A percentile compares a stretch with the other conserved stretches of the same genome.
phyloP scores from a whole-genome alignment of 140 eudicot species.

The Anethum foeniculum region DNA sequence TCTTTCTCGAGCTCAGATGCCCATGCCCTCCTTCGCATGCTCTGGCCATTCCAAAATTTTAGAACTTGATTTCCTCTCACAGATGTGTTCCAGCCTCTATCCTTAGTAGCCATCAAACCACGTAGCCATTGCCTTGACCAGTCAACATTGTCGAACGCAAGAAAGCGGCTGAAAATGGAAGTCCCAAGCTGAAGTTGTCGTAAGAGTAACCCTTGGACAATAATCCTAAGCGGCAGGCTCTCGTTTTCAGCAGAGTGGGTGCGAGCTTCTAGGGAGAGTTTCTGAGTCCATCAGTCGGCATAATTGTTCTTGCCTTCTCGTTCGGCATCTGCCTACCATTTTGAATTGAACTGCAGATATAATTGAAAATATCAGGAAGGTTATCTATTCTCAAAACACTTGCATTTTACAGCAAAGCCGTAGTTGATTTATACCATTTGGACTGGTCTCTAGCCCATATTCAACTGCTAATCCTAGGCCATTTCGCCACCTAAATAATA shows the following conservation, averaged over 20 bases:
- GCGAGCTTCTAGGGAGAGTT: slow-evolving; percentile 92
- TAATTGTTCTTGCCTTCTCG: no score
- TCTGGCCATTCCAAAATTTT: slow-evolving; percentile 87
- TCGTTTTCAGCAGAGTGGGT: slow-evolving; percentile 43
- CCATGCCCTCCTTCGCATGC: slow-evolving; percentile 75
- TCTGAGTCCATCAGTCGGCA: slow-evolving; percentile 83
- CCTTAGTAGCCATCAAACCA: slow-evolving; percentile 44
- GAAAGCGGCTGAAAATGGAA: neutral
- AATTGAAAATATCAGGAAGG: no score
- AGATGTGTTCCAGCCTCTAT: slow-evolving; percentile 55
- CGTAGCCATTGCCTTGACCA: slow-evolving; percentile 47
- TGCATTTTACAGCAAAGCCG: neutral
- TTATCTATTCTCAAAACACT: no score
- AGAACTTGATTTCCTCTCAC: slow-evolving; percentile 75
- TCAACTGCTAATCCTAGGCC: neutral
- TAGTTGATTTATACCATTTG: no score
- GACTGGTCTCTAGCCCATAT: neutral
- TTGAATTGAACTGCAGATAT: no score
- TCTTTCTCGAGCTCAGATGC: slow-evolving; percentile 82
- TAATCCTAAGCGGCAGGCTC: no score
- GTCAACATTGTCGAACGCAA: neutral
- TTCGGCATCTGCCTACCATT: no score
- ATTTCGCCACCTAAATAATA: neutral
- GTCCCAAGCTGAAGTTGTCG: neutral
- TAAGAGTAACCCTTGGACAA: no score